phyloP scores from a whole-genome alignment of 768 basidiomycete species.

The Daedalea quercina region DNA sequence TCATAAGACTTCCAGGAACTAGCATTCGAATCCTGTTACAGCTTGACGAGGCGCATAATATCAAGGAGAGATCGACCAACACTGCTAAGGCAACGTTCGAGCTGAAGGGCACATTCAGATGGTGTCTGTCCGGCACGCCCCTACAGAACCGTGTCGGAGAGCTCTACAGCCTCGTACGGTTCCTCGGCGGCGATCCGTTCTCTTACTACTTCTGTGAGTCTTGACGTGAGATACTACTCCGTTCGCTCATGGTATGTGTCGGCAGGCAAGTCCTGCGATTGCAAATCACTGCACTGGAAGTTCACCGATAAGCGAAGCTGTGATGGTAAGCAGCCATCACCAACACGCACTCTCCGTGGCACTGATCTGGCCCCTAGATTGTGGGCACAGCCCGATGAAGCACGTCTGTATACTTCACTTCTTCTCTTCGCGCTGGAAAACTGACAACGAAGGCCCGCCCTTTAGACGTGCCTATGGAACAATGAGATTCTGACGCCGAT shows the following conservation, averaged over 20 bases:
- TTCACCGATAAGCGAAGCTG: slow-evolving; percentile 80
- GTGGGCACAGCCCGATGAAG: slow-evolving; percentile 81
- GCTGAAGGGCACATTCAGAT: slow-evolving; percentile 69
- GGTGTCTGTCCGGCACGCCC: slow-evolving; percentile 97
- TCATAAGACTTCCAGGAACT: neutral
- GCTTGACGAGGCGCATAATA: slow-evolving; percentile 97
- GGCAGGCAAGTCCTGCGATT: slow-evolving; percentile 81
- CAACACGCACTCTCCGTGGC: slow-evolving; percentile 1
- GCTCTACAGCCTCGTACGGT: slow-evolving; percentile 88
- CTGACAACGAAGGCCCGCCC: neutral
- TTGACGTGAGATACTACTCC: neutral
- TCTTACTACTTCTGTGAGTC: slow-evolving; percentile 80
- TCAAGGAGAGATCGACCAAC: slow-evolving; percentile 91
- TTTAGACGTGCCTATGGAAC: slow-evolving; percentile 92
- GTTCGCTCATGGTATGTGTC: neutral
- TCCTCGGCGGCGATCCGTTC: slow-evolving; percentile 90
- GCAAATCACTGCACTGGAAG: slow-evolving; percentile 94
- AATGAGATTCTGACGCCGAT: slow-evolving; percentile 95
- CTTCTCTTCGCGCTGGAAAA: slow-evolving; percentile 32
- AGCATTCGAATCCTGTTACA: slow-evolving; percentile 18
- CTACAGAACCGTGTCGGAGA: slow-evolving; percentile 99
- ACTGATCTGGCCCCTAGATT: slow-evolving; percentile 39
- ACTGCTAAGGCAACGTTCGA: slow-evolving; percentile 98
- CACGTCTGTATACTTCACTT: slow-evolving; percentile 51
- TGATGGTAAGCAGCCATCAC: slow-evolving; percentile 50